Evolutionary conservation across 768 basidiomycete species (phyloP), one percentile per base, ranked within the genome.

Genomic region (Lentinus brumalis): DNA sequence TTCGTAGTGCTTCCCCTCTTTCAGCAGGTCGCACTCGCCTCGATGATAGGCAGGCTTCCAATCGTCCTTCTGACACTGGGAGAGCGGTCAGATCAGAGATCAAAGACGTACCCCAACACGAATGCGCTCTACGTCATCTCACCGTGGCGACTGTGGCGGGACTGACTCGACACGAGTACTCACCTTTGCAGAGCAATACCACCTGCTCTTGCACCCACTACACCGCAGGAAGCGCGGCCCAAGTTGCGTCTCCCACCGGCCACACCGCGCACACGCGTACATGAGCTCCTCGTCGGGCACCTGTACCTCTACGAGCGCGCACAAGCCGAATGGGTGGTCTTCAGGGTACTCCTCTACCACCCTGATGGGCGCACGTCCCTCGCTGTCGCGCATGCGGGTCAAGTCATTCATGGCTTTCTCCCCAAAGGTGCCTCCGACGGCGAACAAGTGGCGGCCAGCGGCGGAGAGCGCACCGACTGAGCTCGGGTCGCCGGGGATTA

Each of bases 201-300:
- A 62, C 51, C 56, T 53, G 31, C 26, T n/a, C 29, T 50, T 39
- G 47, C 61, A 62, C 38, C 26, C n/a, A 1, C 41, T 42, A 40
- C 61, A 62, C 3, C 44, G 35, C 26, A 14, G 35, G 35, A 59
- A 63, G 31, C 62, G 62, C 29, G 45, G 57, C 15, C 29, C 41
- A 0, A 4, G 10, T 39, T 15, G 8, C 11, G 32, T 11, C 52
- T 62, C 61, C 61, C 61, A 62, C 31, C n/a, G 26, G 14, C 56
- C 56, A 40, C 61, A 62, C 5, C 52, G 61, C 16, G 61, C 61
- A 26, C 61, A 62, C 8, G 45, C 47, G 26, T 50, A 42, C 5
- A 52, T 21, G 29, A 61, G 16, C 18, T 56, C 60, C 9, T 38
- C 49, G 5, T 35, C 47, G 7, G 53, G 41, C 4, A 61, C 15